Percentiles rank a stretch among this genome's conserved stretches.
phyloP scores from a whole-genome alignment of 805 yeast species.

The Candida wancherniae region DNA sequence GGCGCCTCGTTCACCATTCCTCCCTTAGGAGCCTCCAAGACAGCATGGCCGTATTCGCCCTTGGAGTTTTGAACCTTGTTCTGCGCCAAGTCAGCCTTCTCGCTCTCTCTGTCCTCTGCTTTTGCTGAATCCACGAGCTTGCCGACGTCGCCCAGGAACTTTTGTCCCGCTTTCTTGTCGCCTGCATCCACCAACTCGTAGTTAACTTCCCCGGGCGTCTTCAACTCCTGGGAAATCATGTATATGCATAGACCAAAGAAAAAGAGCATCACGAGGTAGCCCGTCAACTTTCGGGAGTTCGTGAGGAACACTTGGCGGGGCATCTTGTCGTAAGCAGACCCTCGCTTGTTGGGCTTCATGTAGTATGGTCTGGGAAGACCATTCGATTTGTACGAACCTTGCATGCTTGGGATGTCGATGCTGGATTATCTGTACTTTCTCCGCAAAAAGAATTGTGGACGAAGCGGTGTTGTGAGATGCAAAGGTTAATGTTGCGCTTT shows the following conservation, averaged over 20 bases:
- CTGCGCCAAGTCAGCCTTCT: slow-evolving; percentile 33
- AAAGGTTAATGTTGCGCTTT: no score
- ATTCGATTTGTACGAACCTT: slow-evolving; percentile 38
- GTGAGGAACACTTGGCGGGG: slow-evolving; percentile 30
- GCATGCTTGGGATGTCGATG: no score
- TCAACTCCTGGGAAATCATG: slow-evolving; percentile 35
- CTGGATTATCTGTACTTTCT: no score
- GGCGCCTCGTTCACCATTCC: slow-evolving; percentile 44
- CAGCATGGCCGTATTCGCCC: slow-evolving; percentile 37
- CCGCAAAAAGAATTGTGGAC: no score
- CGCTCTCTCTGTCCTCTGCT: slow-evolving; percentile 29
- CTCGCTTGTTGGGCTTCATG: slow-evolving; percentile 39
- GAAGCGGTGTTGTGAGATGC: no score
- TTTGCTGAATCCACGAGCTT: slow-evolving; percentile 24
- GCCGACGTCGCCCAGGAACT: slow-evolving; percentile 25
- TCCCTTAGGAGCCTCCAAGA: slow-evolving; percentile 43
- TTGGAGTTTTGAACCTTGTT: slow-evolving; percentile 36
- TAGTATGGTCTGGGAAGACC: slow-evolving; percentile 45
- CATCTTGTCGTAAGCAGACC: slow-evolving; percentile 32
- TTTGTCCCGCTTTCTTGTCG: slow-evolving; percentile 3
- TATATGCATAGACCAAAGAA: slow-evolving; percentile 32
- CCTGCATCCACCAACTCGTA: slow-evolving; percentile 24
- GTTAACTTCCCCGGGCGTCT: slow-evolving; percentile 21
- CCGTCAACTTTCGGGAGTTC: slow-evolving; percentile 35
- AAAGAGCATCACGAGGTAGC: slow-evolving; percentile 32